These are phyloP conservation scores for Salicornia ramosissima DNA, from an alignment of 148 eudicot genomes.

Conservation along the genomic window DNA sequence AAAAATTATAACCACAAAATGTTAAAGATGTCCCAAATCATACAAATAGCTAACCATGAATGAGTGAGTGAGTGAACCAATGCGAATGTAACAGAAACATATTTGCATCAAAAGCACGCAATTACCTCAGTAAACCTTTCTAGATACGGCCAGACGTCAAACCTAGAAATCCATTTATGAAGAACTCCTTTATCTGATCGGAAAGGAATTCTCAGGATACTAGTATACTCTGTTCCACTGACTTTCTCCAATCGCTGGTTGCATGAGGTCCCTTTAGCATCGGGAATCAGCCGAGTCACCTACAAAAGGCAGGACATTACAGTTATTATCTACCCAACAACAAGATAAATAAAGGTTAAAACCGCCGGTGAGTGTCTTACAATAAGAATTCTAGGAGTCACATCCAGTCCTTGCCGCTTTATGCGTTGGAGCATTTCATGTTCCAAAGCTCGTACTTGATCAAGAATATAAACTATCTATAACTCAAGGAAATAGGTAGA, in stretches of 20 bases:
- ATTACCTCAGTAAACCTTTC: constrained; percentile 84
- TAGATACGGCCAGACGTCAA: constrained; percentile 96
- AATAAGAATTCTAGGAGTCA: constrained; percentile 76
- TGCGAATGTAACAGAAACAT: neutral
- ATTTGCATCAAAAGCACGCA: neutral
- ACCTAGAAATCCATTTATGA: constrained; percentile 93
- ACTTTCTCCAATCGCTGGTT: constrained; percentile 84
- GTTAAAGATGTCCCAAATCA: neutral
- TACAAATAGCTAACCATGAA: neutral
- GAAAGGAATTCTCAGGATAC: constrained; percentile 89
- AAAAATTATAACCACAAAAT: neutral
- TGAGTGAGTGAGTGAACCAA: neutral
- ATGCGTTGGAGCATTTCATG: constrained; percentile 68
- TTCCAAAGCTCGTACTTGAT: constrained; percentile 97
- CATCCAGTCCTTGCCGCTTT: constrained; percentile 73
- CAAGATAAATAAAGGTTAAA: neutral
- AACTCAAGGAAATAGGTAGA: constrained; percentile 12
- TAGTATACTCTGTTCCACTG: constrained; percentile 70
- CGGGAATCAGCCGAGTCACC: constrained; percentile 91
- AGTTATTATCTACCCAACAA: neutral
- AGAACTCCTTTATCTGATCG: constrained; percentile 81
- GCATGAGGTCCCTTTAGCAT: constrained; percentile 95
- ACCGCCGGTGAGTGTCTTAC: constrained; percentile 34
- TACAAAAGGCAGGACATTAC: constrained; percentile 21
- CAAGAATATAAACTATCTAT: constrained; percentile 91